phyloP scores from a whole-genome alignment of 192 early-diverging fungal species.

The Thamnidium elegans region DNA sequence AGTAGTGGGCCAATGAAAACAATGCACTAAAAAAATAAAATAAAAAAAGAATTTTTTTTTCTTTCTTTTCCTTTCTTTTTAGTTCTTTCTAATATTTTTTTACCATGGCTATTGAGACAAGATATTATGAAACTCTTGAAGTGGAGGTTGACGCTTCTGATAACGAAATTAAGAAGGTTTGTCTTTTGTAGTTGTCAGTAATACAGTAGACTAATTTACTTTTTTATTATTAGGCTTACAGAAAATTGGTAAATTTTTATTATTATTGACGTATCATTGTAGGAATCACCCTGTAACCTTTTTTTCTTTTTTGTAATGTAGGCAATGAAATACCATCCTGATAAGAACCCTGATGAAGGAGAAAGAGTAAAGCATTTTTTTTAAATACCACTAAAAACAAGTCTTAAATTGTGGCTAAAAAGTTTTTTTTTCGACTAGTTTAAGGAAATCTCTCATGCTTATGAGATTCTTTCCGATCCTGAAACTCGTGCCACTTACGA shows the following conservation, averaged over 20 bases:
- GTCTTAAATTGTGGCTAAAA: background rate
- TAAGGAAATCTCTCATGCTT: conserved; percentile 89
- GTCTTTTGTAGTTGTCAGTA: background rate
- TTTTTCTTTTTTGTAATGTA: conserved; percentile 12
- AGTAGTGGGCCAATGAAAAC: background rate
- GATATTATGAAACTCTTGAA: conserved; percentile 38
- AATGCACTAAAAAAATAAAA: background rate
- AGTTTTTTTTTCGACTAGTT: conserved; percentile 54
- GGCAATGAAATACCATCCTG: conserved; percentile 78
- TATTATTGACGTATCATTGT: background rate
- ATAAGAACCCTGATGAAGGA: conserved; percentile 66
- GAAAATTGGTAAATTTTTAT: conserved; percentile 47
- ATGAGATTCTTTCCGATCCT: conserved; percentile 80
- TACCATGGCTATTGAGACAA: conserved; percentile 29
- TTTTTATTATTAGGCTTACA: conserved; percentile 45
- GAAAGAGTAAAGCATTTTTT: conserved; percentile 28
- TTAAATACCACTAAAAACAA: background rate
- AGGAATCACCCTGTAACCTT: background rate
- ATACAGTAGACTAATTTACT: background rate
- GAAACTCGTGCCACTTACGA: conserved; percentile 87
- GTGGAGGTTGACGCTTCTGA: conserved; percentile 53
- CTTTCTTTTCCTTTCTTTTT: background rate
- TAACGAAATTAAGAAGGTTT: conserved; percentile 41
- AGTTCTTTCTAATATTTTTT: background rate
- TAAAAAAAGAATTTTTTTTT: conserved; percentile 1